A percentile compares a stretch with the other conserved stretches of the same genome.
These are phyloP conservation scores for Dactylonectria estremocensis DNA, from an alignment of 2,329 filamentous ascomycete genomes.

Conservation along the genomic window DNA sequence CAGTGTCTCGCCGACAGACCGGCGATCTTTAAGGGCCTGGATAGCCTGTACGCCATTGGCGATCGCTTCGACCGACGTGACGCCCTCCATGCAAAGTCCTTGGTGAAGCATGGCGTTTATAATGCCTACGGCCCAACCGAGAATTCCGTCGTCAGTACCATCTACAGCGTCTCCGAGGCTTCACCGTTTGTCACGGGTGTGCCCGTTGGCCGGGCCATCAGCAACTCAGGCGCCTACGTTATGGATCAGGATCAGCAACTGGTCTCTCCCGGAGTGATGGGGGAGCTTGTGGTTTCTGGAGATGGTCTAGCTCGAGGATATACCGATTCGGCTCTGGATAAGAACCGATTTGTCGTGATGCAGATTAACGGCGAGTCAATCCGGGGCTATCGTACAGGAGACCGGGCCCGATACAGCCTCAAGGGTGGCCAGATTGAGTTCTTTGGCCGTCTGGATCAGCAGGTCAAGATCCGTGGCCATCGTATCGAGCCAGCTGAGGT, in stretches of 20 bases:
- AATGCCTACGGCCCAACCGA: slow-evolving; percentile 48
- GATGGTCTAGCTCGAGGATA: too few relatives aligned
- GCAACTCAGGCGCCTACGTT: slow-evolving; percentile 41
- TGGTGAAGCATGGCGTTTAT: slow-evolving; percentile 15
- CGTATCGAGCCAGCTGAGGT: slow-evolving; percentile 44
- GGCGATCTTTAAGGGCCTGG: slow-evolving; percentile 13
- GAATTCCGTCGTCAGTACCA: slow-evolving; percentile 38
- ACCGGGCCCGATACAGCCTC: slow-evolving; percentile 34
- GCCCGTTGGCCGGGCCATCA: slow-evolving; percentile 41
- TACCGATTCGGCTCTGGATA: slow-evolving; percentile 23
- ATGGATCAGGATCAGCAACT: slow-evolving; percentile 38
- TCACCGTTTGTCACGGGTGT: slow-evolving; percentile 38
- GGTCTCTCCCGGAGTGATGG: slow-evolving; percentile 40
- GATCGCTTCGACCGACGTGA: slow-evolving; percentile 36
- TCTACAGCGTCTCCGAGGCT: slow-evolving; percentile 8
- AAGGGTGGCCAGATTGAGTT: slow-evolving; percentile 42
- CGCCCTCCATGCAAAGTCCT: not conserved
- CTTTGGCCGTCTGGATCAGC: slow-evolving; percentile 43
- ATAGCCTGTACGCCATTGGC: slow-evolving; percentile 33
- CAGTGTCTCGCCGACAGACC: slow-evolving; percentile 26
- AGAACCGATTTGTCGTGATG: slow-evolving; percentile 34
- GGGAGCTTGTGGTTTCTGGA: slow-evolving; percentile 47
- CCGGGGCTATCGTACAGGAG: slow-evolving; percentile 42
- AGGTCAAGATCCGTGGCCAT: slow-evolving; percentile 47
- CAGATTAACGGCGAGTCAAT: slow-evolving; percentile 6